These are phyloP conservation scores for Lolium rigidum DNA, from an alignment of 176 grass and related monocot genomes.

Conservation along the genomic window DNA sequence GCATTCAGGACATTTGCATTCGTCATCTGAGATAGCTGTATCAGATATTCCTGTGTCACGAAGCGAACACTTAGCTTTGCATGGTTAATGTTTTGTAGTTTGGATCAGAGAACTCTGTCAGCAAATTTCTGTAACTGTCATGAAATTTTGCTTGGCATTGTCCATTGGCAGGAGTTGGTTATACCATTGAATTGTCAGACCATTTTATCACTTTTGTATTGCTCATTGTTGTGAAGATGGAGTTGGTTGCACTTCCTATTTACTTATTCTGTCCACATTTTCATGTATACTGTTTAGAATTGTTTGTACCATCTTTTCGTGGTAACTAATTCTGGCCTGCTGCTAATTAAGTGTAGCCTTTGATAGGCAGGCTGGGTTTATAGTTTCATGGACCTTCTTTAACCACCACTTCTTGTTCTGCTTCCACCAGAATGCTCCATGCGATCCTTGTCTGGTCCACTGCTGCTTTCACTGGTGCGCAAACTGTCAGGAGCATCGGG, in stretches of 20 bases:
- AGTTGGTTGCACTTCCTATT: background rate
- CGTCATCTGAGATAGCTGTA: background rate
- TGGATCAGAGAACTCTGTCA: background rate
- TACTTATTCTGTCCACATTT: constrained; percentile 5
- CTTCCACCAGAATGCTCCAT: constrained; percentile 64
- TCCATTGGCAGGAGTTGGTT: background rate
- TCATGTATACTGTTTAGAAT: background rate
- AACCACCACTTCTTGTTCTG: background rate
- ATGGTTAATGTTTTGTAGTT: constrained; percentile 25
- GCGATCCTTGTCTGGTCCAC: constrained; percentile 61
- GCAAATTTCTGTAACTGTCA: background rate
- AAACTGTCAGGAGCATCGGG: constrained; percentile 73
- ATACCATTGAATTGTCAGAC: background rate
- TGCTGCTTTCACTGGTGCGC: constrained; percentile 70
- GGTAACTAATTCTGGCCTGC: background rate
- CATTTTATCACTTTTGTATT: background rate
- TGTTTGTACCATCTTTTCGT: background rate
- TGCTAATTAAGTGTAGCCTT: background rate
- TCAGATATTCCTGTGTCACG: background rate
- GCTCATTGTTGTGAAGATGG: background rate
- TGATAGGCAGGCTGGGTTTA: background rate
- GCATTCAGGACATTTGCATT: constrained; percentile 9
- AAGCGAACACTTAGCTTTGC: background rate
- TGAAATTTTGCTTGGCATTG: background rate
- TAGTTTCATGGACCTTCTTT: background rate